Evolutionary conservation across 139 green algal species (phyloP).

Genomic region (Coelastrella sp.): DNA sequence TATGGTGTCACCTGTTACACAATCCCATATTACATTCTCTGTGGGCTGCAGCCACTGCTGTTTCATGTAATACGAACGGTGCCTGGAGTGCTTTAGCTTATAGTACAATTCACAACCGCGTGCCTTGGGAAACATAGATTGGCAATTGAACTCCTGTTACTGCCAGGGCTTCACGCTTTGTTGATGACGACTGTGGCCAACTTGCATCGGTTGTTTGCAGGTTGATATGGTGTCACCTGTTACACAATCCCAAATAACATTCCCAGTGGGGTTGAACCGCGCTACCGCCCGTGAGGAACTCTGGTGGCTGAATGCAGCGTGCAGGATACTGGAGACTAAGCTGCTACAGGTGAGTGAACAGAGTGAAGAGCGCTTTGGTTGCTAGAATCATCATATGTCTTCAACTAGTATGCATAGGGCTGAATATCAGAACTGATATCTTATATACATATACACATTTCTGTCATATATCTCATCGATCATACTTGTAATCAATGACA

Average conservation of each 20-base stretch:
- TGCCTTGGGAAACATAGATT: too few species aligned
- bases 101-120: too few species aligned
- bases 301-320: constrained; percentile 57
- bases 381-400: background rate
- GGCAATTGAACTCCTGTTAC: too few species aligned
- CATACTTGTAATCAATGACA: too few species aligned
- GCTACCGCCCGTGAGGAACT: constrained; percentile 50
- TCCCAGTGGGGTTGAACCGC: constrained; percentile 74
- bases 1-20: constrained; percentile 80
- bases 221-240: constrained; percentile 79
- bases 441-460: too few species aligned
- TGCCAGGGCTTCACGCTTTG: too few species aligned
- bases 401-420: background rate
- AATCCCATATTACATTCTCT: constrained; percentile 82
- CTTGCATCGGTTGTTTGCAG: constrained; percentile 18
- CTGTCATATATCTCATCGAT: too few species aligned
- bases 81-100: too few species aligned
- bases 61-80: background rate
- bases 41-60: background rate
- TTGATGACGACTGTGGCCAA: too few species aligned
- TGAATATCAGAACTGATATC: too few species aligned
- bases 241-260: constrained; percentile 81
- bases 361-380: background rate
- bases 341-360: constrained; percentile 65
- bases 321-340: constrained; percentile 80